Conservation (phyloP, 305 asterid species). For the Ajuga reptans region DNA sequence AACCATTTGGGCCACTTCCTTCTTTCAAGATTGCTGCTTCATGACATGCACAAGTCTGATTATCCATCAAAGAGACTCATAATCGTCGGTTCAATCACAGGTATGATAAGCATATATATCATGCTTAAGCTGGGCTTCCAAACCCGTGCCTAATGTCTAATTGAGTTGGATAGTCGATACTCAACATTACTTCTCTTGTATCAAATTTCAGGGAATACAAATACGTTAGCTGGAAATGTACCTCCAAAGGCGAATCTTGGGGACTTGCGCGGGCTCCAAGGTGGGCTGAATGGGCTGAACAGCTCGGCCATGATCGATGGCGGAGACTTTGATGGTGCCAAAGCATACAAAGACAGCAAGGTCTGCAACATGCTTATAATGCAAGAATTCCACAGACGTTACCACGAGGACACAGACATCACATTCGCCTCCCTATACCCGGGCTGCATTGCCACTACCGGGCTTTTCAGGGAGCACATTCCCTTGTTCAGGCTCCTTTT, state of each 20-base stretch:
- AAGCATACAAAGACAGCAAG: slow-evolving; percentile 96
- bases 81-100: slow-evolving; percentile 94
- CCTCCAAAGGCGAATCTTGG: slow-evolving; percentile 97
- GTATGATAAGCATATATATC: slow-evolving; percentile 17
- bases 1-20: slow-evolving; percentile 92
- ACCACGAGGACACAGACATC: slow-evolving; percentile 81
- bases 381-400: slow-evolving; percentile 90
- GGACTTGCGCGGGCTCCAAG: slow-evolving; percentile 76
- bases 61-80: slow-evolving; percentile 75
- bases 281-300: slow-evolving; percentile 59
- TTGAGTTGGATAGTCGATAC: neutral
- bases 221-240: slow-evolving; percentile 88
- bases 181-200: neutral
- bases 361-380: slow-evolving; percentile 96
- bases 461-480: slow-evolving; percentile 84
- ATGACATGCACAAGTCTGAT: slow-evolving; percentile 72
- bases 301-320: slow-evolving; percentile 86
- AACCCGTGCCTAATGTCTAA: too few species aligned
- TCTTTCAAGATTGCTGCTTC: slow-evolving; percentile 72
- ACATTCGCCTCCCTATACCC: slow-evolving; percentile 84
- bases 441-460: slow-evolving; percentile 90
- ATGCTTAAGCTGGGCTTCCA: neutral
- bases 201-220: slow-evolving; percentile 61
- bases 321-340: slow-evolving; percentile 82
- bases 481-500: slow-evolving; percentile 77